Evolutionary conservation across 108 stramenopile species (phyloP).

Genomic region (Pinguiococcus pyrenoidosus): DNA sequence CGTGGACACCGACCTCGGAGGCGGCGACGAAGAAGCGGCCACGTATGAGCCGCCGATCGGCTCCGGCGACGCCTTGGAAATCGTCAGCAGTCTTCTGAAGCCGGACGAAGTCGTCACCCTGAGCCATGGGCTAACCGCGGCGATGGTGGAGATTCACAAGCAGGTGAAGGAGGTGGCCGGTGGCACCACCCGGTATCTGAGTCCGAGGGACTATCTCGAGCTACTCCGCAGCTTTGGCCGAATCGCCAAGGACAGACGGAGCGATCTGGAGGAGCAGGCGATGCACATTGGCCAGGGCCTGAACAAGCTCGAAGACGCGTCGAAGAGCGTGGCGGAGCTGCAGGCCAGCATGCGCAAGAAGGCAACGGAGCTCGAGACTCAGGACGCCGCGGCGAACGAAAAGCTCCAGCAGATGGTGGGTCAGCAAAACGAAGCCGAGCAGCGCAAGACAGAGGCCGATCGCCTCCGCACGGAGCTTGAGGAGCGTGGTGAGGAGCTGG

Average conservation of each 20-base stretch:
- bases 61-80: too few relatives aligned
- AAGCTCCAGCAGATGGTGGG: constrained; percentile 96
- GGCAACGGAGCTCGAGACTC: constrained; percentile 48
- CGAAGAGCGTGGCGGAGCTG: constrained; percentile 75
- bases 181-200: constrained; percentile 72
- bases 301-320: constrained; percentile 76
- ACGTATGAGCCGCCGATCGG: too few relatives aligned
- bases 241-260: constrained; percentile 53
- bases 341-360: constrained; percentile 25
- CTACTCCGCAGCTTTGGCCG: constrained; percentile 75
- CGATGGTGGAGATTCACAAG: constrained; percentile 71
- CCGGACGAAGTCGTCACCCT: constrained; percentile 20
- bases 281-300: constrained; percentile 89
- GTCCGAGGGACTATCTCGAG: constrained; percentile 88
- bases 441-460: constrained; percentile 77
- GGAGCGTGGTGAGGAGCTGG: constrained; percentile 57
- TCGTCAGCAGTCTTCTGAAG: too few relatives aligned
- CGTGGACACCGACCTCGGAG: constrained; percentile 46
- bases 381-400: constrained; percentile 74
- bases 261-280: constrained; percentile 83
- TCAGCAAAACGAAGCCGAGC: constrained; percentile 90
- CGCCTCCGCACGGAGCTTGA: constrained; percentile 66
- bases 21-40: background rate
- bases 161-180: constrained; percentile 46
- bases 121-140: constrained; percentile 81